These are phyloP conservation scores for Citrus unshiu DNA, from an alignment of 345 rosid species.

Conservation along the genomic window DNA sequence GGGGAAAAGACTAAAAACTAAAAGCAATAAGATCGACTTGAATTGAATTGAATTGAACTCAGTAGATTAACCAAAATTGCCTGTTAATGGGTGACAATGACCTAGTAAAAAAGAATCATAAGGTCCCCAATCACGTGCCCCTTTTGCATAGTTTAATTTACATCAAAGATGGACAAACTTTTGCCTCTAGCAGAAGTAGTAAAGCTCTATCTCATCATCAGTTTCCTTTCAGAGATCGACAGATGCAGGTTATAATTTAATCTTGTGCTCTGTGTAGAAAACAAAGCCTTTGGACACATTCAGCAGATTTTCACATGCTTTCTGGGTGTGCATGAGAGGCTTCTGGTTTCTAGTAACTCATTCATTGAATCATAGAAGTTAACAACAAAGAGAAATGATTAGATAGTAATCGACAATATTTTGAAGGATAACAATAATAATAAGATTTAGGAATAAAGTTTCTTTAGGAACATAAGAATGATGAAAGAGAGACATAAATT, in stretches of 20 bases:
- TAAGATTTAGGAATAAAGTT: constrained; percentile 12
- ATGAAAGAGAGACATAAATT: neutral
- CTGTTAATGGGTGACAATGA: constrained; percentile 20
- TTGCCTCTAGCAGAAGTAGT: neutral
- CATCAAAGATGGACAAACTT: neutral
- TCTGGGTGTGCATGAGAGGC: neutral
- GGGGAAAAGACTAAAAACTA: constrained; percentile 6
- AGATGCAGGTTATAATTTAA: neutral
- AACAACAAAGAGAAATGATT: constrained; percentile 1
- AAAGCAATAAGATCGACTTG: neutral
- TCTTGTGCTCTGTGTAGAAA: neutral
- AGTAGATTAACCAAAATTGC: constrained; percentile 20
- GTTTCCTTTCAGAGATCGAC: neutral
- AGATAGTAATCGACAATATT: neutral
- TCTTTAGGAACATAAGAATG: neutral
- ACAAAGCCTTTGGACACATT: neutral
- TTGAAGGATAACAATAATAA: neutral
- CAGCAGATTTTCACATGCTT: constrained; percentile 1
- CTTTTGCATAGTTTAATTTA: neutral
- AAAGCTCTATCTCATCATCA: neutral
- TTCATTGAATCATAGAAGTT: constrained; percentile 5
- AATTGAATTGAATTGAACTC: neutral
- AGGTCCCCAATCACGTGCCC: constrained; percentile 33
- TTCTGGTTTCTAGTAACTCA: neutral
- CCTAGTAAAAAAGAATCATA: constrained; percentile 15